Percentiles rank a stretch among this genome's conserved stretches.
phyloP scores from a whole-genome alignment of 2,329 filamentous ascomycete genomes.

The Neofusicoccum ribis region DNA sequence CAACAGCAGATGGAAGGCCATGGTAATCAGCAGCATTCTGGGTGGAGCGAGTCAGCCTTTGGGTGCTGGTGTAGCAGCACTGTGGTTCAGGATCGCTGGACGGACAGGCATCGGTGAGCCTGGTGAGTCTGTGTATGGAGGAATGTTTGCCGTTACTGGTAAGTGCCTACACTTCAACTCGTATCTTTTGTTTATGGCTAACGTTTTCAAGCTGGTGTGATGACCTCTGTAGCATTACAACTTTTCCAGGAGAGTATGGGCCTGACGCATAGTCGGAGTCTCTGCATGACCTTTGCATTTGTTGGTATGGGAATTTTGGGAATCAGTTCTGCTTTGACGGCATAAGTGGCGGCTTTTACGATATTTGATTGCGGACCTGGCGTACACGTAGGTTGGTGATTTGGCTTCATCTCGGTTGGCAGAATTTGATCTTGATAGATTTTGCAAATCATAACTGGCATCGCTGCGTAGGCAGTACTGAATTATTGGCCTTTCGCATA shows the following conservation, averaged over 20 bases:
- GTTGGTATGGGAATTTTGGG: slow-evolving; percentile 86
- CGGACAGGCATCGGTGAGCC: slow-evolving; percentile 45
- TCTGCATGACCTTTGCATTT: slow-evolving; percentile 81
- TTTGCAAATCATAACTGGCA: neutral
- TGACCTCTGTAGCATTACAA: slow-evolving; percentile 89
- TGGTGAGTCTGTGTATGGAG: slow-evolving; percentile 65
- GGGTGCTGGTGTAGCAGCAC: slow-evolving; percentile 77
- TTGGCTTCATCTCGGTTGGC: neutral
- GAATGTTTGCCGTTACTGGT: slow-evolving; percentile 78
- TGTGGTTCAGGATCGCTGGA: slow-evolving; percentile 78
- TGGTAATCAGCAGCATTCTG: slow-evolving; percentile 78
- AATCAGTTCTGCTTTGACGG: slow-evolving; percentile 80
- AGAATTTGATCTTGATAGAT: neutral
- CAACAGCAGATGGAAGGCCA: slow-evolving; percentile 74
- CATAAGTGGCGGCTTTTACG: slow-evolving; percentile 33
- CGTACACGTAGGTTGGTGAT: neutral
- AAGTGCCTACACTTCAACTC: neutral
- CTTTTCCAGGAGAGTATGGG: slow-evolving; percentile 84
- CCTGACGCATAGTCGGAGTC: slow-evolving; percentile 73
- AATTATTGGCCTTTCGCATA: neutral
- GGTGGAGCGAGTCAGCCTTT: slow-evolving; percentile 86
- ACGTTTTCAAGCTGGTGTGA: slow-evolving; percentile 68
- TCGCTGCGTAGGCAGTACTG: neutral
- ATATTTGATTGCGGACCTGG: neutral
- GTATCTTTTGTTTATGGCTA: neutral